These are phyloP conservation scores for Lentinula guzmanii DNA, from an alignment of 768 basidiomycete genomes.

Conservation along the genomic window DNA sequence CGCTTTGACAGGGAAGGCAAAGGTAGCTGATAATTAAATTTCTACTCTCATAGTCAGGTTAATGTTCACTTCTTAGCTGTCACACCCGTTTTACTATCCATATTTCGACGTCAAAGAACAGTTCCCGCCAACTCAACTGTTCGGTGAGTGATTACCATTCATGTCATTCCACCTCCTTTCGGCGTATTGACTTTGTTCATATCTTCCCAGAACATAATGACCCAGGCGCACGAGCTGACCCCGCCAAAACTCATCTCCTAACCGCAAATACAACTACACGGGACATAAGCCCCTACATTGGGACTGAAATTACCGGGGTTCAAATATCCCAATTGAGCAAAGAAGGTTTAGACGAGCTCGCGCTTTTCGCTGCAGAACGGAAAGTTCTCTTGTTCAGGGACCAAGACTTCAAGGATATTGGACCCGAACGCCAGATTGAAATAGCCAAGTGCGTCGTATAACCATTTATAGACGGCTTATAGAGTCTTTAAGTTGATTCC, in stretches of 20 bases:
- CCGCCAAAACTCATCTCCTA: conserved; percentile 45
- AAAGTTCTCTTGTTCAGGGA: conserved; percentile 52
- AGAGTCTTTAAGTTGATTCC: not conserved
- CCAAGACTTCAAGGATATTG: conserved; percentile 58
- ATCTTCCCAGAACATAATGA: conserved; percentile 31
- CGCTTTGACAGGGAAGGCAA: not conserved
- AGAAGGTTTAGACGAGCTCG: conserved; percentile 50
- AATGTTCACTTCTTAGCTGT: conserved; percentile 5
- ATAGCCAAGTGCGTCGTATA: conserved; percentile 30
- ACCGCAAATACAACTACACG: conserved; percentile 27
- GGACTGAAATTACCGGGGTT: conserved; percentile 43
- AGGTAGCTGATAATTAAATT: not conserved
- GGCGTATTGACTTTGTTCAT: not conserved
- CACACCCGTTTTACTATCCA: conserved; percentile 46
- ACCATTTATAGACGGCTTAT: not conserved
- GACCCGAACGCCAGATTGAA: conserved; percentile 45
- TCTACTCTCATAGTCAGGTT: not conserved
- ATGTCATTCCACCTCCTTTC: not conserved
- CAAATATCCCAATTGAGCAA: conserved; percentile 47
- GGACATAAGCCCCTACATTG: conserved; percentile 45
- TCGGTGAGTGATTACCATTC: conserved; percentile 23
- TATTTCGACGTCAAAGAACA: conserved; percentile 42
- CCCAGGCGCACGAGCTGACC: conserved; percentile 41
- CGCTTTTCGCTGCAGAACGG: conserved; percentile 43
- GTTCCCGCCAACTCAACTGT: conserved; percentile 40